These are phyloP conservation scores for Cadophora sp. DNA, from an alignment of 2,329 filamentous ascomycete species.

Conservation along the genomic window DNA sequence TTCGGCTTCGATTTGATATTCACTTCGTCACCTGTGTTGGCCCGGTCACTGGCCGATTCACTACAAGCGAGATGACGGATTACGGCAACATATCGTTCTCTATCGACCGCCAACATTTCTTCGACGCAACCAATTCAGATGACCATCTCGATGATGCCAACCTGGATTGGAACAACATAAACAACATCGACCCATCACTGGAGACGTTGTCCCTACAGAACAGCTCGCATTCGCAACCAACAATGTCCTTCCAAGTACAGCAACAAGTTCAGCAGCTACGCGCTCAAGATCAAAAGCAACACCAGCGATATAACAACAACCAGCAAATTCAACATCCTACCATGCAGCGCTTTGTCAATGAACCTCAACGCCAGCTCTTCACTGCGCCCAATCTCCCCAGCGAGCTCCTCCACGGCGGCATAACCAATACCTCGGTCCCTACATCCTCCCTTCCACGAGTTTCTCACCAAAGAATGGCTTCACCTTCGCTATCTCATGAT, in stretches of 20 bases:
- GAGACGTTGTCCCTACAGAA: constrained; percentile 13
- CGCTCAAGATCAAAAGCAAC: neutral
- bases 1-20: neutral
- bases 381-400: constrained; percentile 16
- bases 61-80: neutral
- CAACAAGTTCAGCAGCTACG: constrained; percentile 10
- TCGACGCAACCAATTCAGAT: constrained; percentile 10
- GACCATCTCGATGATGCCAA: constrained; percentile 1
- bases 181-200: constrained; percentile 34
- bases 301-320: neutral
- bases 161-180: neutral
- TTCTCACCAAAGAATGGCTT: constrained; percentile 30
- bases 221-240: constrained; percentile 1
- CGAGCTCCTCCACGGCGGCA: neutral
- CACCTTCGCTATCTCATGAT: constrained; percentile 40
- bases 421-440: constrained; percentile 10
- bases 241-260: neutral
- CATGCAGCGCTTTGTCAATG: constrained; percentile 36
- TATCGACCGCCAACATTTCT: neutral
- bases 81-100: neutral
- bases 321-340: constrained; percentile 10
- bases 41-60: neutral
- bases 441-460: constrained; percentile 32
- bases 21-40: neutral
- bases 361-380: constrained; percentile 31